These are phyloP conservation scores for Delonix regia DNA, from an alignment of 306 rosid species.

Conservation along the genomic window DNA sequence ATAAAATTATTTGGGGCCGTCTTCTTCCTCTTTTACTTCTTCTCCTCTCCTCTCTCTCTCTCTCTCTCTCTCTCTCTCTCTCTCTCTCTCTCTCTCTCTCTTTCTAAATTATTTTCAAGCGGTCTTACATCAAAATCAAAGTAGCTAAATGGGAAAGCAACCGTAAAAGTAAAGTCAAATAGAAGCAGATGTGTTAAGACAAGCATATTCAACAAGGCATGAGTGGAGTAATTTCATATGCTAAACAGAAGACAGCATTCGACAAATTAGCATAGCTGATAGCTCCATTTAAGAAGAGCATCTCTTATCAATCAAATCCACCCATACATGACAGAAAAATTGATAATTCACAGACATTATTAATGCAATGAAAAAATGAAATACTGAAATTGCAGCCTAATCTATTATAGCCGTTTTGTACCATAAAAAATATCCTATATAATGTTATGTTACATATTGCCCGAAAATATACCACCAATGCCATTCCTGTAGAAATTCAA, in stretches of 20 bases:
- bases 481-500: not conserved
- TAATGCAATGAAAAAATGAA: not conserved
- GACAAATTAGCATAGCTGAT: constrained; percentile 1
- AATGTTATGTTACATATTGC: not conserved
- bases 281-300: constrained; percentile 5
- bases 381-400: not conserved
- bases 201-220: not conserved
- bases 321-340: not conserved
- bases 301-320: constrained; percentile 16
- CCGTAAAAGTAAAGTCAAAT: not conserved
- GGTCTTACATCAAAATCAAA: not conserved
- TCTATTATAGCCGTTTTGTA: not conserved
- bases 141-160: not conserved
- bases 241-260: constrained; percentile 25
- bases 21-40: not conserved
- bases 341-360: not conserved
- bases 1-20: not conserved
- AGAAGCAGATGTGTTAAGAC: not conserved
- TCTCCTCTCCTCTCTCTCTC: no score
- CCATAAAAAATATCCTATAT: constrained; percentile 15
- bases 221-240: not conserved
- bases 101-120: no score
- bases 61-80: no score
- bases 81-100: no score
- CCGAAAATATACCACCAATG: not conserved